phyloP scores from a whole-genome alignment of 1,139 yeast species.

The Saccharomycopsis hybrid region DNA sequence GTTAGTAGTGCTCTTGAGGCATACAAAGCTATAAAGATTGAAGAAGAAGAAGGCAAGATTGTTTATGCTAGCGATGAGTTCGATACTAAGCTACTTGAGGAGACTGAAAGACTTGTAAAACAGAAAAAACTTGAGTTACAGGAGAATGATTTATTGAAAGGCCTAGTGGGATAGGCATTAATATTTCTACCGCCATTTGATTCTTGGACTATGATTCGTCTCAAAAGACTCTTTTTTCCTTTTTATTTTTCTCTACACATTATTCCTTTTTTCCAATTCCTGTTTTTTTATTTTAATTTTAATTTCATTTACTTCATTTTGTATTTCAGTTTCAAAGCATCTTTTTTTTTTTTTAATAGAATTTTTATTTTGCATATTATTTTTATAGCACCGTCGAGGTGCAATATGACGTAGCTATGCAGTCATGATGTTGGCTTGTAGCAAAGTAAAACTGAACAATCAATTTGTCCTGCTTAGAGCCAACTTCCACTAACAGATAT shows the following conservation, averaged over 20 bases:
- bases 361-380: too few relatives aligned
- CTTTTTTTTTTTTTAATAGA: too few relatives aligned
- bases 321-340: too few relatives aligned
- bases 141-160: slow-evolving; percentile 9
- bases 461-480: too few relatives aligned
- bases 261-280: not conserved
- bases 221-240: not conserved
- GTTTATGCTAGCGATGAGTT: slow-evolving; percentile 16
- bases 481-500: too few relatives aligned
- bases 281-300: not conserved
- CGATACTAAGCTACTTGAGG: slow-evolving; percentile 13
- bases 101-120: slow-evolving; percentile 11
- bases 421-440: too few relatives aligned
- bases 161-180: not conserved
- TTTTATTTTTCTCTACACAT: not conserved
- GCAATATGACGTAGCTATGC: too few relatives aligned
- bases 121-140: slow-evolving; percentile 9
- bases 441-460: too few relatives aligned
- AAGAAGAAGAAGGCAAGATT: slow-evolving; percentile 13
- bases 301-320: not conserved
- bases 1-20: slow-evolving; percentile 17
- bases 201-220: not conserved
- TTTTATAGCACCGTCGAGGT: too few relatives aligned
- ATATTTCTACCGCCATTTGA: too few relatives aligned
- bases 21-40: slow-evolving; percentile 5